Conservation (phyloP, 192 early-diverging fungal species). For the Mortierella alpina region DNA sequence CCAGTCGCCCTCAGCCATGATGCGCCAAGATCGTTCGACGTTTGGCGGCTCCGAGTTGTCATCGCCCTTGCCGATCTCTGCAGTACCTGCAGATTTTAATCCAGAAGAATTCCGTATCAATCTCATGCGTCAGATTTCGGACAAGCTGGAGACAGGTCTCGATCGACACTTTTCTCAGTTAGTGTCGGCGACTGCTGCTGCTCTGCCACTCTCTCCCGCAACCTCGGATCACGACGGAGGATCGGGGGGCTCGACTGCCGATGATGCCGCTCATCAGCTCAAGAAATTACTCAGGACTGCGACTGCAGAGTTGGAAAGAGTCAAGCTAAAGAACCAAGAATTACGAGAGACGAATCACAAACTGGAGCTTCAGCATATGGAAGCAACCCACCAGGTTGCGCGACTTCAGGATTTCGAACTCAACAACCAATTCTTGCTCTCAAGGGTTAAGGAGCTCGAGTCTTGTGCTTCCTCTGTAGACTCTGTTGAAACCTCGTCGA, state of each 20-base stretch:
- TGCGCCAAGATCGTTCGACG: slow-evolving; percentile 28
- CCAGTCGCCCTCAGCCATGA: slow-evolving; percentile 11
- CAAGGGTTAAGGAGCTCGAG: slow-evolving; percentile 44
- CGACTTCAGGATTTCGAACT: slow-evolving; percentile 44
- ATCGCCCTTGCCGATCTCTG: slow-evolving; percentile 18
- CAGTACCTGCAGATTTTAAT: slow-evolving; percentile 30
- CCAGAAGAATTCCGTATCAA: slow-evolving; percentile 49
- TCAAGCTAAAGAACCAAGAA: slow-evolving; percentile 47
- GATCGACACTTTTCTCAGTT: slow-evolving; percentile 49
- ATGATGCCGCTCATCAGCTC: slow-evolving; percentile 12
- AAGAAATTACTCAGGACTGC: slow-evolving; percentile 27
- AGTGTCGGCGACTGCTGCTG: slow-evolving; percentile 30
- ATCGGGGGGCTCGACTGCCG: neutral
- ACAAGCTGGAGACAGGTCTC: slow-evolving; percentile 36
- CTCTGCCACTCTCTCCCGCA: slow-evolving; percentile 40
- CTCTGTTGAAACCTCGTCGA: slow-evolving; percentile 37
- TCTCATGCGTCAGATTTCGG: slow-evolving; percentile 46
- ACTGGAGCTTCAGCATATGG: slow-evolving; percentile 33
- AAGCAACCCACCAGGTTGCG: slow-evolving; percentile 32
- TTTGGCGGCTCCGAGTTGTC: slow-evolving; percentile 18
- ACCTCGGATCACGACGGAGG: slow-evolving; percentile 24
- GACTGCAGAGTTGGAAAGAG: slow-evolving; percentile 24
- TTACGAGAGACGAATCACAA: slow-evolving; percentile 40
- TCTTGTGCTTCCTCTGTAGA: slow-evolving; percentile 36
- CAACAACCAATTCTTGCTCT: slow-evolving; percentile 38